Conservation (phyloP, 2,329 filamentous ascomycete species). For the Colletotrichum melonis region DNA sequence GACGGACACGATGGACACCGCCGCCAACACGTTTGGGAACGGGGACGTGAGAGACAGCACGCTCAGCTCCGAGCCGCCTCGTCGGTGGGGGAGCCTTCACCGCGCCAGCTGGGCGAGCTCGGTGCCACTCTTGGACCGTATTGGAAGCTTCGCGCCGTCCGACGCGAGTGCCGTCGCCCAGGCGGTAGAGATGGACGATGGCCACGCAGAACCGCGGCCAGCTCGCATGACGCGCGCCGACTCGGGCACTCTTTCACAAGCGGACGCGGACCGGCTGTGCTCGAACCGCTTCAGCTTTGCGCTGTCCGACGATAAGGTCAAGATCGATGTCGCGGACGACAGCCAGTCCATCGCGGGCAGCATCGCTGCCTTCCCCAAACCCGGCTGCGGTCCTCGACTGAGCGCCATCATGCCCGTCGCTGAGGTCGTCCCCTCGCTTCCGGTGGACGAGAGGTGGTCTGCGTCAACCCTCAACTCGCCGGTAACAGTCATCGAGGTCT, state of each 20-base stretch:
- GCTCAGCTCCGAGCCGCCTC: constrained; percentile 27
- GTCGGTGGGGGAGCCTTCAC: constrained; percentile 31
- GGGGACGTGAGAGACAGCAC: constrained; percentile 26
- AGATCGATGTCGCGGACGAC: background rate
- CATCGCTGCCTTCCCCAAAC: constrained; percentile 16
- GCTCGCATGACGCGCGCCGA: constrained; percentile 22
- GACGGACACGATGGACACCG: background rate
- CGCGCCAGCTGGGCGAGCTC: constrained; percentile 37
- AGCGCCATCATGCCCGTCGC: constrained; percentile 54
- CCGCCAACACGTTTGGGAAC: background rate
- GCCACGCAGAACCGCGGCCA: background rate
- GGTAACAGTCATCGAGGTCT: constrained; percentile 14
- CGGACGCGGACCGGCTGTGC: constrained; percentile 27
- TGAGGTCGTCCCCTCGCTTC: constrained; percentile 43
- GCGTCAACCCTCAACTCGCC: constrained; percentile 31
- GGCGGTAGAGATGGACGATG: background rate
- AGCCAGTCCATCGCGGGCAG: constrained; percentile 26
- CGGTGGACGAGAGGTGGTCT: constrained; percentile 32
- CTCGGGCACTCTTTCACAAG: constrained; percentile 33
- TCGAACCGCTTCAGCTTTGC: constrained; percentile 22
- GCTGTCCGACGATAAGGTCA: background rate
- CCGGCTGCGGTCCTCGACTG: constrained; percentile 40
- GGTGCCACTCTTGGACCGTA: constrained; percentile 34
- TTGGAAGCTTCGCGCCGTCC: constrained; percentile 35
- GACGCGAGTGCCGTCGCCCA: constrained; percentile 9